Base-by-base conservation (phyloP, 768 basidiomycete species). In the Phaffia tasmanica region DNA sequence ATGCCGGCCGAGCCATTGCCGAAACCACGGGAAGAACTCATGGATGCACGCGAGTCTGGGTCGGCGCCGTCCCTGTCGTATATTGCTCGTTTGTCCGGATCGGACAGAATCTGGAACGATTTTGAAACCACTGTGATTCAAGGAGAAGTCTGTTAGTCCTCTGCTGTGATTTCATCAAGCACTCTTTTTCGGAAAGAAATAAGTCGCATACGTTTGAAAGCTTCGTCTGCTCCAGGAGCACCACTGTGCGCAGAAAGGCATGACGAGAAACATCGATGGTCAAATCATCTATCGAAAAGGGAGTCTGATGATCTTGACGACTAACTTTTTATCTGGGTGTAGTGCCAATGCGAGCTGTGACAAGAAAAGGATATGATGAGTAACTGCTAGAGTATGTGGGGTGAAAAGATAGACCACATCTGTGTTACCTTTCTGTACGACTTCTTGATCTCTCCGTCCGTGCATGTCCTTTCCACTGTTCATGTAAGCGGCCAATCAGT, bases 141-240 rank as follows among this genome's bases (percentile, higher is more conserved):
- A 64, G 25, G 32, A 60, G 65, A 42, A 49, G 19, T 19, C n/a
- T 21, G 18, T 54, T 47, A 16, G 0, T 25, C 23, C n/a, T n/a
- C 3, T 6, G 42, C 23, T 29, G 29, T 19, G 27, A n/a, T 23
- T 50, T 35, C 7, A 51, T 3, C 30, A 30, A 19, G 23, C 2
- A 9, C 29, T 42, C 49, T 7, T 19, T 51, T 11, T 30, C 35
- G 9, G 2, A 18, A 46, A 18, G 57, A 47, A 42, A 55, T 14
- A 46, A 19, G 49, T 81, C 86, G 63, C 73, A 42, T 42, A 97
- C 94, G 80, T 80, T 98, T 98, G 79, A 98, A 98, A 2, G 94
- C 94, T 75, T 98, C 94, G 69, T 97, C 94, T 19, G 94, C 94
- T 50, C 90, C 89, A n/a, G 94, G 93, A 23, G 94, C 94, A 7